Base-by-base conservation (phyloP, 805 yeast genomes). In the Blastobotrys peoriensis region DNA sequence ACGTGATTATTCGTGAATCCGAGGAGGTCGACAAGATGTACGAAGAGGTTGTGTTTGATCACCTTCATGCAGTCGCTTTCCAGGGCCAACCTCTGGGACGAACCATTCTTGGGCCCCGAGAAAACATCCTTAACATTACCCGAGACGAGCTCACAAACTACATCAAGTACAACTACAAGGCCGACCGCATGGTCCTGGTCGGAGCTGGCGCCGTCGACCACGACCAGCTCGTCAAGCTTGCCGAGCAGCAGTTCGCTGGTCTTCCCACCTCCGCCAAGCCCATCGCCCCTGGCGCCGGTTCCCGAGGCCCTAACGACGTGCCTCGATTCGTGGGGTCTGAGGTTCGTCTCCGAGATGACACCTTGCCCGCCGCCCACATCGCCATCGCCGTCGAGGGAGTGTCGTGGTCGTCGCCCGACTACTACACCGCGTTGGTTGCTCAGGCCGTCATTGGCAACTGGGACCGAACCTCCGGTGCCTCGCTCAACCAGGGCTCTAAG, bases 21-120 rank as follows among this genome's bases (percentile, higher is more conserved):
- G 98, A 93, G 66, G 98, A 93, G 67, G 97, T 93, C 47, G 98
- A 91, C 66, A 91, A 89, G 69, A 88, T 87, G 95, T 86, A 87
- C 62, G 98, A 93, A 64, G 99, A 93, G 66, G 98, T 93, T 30
- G 94, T 93, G 6, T 93, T 93, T 64, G 99, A 93, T 66, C 95
- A 94, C 65, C 69, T 93, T 44, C 99, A 93, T 67, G 88, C 94
- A 38, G 86, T 88, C 27, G 88, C 95, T 6, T 93, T 78, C 70
- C 85, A 78, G 63, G 81, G 78, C 55, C 98, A 94, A 66, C 94
- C 96, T 39, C 73, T 93, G 50, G 99, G 99, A 21, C 81, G 97
- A 68, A 94, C 98, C 5, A 93, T 93, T 47, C 70, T 93, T 48
- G 99, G 99, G 0, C 98, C 99, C 16, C 76, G 88, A 49, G 85